Percentiles rank a stretch among this genome's conserved stretches.
These are phyloP conservation scores for Brassica cretica DNA, from an alignment of 345 rosid species.

Conservation along the genomic window DNA sequence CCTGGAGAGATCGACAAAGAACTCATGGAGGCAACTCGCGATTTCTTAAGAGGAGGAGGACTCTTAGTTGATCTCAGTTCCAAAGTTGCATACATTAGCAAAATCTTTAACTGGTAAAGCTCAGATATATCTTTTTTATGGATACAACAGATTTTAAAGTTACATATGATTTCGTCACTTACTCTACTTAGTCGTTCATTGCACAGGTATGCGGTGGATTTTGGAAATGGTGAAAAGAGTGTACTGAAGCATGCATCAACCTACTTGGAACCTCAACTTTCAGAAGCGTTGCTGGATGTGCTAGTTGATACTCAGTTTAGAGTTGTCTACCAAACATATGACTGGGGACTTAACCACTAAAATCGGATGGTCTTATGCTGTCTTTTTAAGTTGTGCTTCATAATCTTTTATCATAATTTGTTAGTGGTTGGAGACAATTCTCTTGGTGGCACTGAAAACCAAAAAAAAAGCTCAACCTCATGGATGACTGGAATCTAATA, in stretches of 20 bases:
- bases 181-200: neutral
- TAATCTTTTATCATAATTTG: neutral
- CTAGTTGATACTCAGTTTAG: conserved; percentile 61
- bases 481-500: neutral
- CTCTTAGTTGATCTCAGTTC: conserved; percentile 54
- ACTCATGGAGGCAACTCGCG: conserved; percentile 68
- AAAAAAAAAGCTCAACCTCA: neutral
- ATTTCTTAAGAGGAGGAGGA: conserved; percentile 73
- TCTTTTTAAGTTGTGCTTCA: neutral
- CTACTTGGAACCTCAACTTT: conserved; percentile 61
- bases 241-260: conserved; percentile 74
- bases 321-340: conserved; percentile 72
- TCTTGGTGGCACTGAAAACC: neutral
- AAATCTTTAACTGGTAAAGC: conserved; percentile 71
- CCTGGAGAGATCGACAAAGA: conserved; percentile 80
- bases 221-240: conserved; percentile 72
- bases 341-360: conserved; percentile 75
- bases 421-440: neutral
- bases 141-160: neutral
- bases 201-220: conserved; percentile 70
- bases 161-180: neutral
- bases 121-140: neutral
- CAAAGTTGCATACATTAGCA: conserved; percentile 58
- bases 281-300: conserved; percentile 65
- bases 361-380: neutral